Evolutionary conservation across 495 filamentous ascomycete species (phyloP).

Genomic region (Penicillium psychrofluorescens): DNA sequence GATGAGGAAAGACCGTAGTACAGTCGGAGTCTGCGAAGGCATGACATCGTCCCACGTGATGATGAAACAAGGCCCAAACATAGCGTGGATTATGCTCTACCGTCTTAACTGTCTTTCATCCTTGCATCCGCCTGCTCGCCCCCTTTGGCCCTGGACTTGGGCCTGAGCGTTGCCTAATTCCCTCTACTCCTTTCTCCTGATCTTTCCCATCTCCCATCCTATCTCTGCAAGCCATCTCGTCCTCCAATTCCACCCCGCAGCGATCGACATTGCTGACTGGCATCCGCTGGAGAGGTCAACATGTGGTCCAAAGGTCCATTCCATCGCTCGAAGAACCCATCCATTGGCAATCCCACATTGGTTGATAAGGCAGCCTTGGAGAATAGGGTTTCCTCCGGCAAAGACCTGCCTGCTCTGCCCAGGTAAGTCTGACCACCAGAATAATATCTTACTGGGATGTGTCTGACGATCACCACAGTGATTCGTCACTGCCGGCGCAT

Average conservation of each 20-base stretch:
- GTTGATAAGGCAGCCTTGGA: conserved; percentile 33
- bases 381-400: conserved; percentile 10
- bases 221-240: neutral
- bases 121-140: no score
- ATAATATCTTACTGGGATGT: conserved; percentile 1
- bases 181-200: neutral
- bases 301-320: conserved; percentile 42
- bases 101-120: no score
- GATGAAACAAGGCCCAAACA: no score
- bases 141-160: no score
- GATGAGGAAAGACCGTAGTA: neutral
- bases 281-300: conserved; percentile 4
- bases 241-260: no score
- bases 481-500: neutral
- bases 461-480: conserved; percentile 1
- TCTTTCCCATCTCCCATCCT: conserved; percentile 1
- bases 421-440: conserved; percentile 23
- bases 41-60: conserved; percentile 15
- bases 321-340: conserved; percentile 33
- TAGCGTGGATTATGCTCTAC: no score
- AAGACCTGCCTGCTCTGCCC: conserved; percentile 33
- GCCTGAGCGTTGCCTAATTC: no score
- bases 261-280: neutral
- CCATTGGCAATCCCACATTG: conserved; percentile 39
- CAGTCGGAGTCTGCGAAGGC: conserved; percentile 6